Evolutionary conservation across 2,329 filamentous ascomycete genomes (phyloP).

Genomic region (Ilyonectria destructans): DNA sequence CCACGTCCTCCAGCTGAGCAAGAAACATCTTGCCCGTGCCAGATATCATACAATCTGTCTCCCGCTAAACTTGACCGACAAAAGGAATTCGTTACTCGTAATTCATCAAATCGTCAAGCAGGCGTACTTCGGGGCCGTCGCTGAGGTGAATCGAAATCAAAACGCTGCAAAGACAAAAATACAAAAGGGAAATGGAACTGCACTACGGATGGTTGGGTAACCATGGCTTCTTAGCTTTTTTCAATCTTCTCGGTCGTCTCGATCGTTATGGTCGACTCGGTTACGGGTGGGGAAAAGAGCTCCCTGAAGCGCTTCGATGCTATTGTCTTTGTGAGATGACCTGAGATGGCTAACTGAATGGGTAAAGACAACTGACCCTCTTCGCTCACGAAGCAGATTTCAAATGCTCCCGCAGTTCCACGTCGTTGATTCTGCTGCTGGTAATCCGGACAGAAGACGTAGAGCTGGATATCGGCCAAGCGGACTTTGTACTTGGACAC

Average conservation of each 20-base stretch:
- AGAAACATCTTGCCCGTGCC: slow-evolving; percentile 28
- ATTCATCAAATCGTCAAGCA: slow-evolving; percentile 43
- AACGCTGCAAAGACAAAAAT: slow-evolving; percentile 35
- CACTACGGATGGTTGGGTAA: slow-evolving; percentile 8
- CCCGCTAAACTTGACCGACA: slow-evolving; percentile 38
- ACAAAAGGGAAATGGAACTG: slow-evolving; percentile 21
- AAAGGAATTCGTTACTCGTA: slow-evolving; percentile 46
- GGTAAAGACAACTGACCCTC: slow-evolving; percentile 52
- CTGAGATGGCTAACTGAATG: neutral
- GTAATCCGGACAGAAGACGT: slow-evolving; percentile 73
- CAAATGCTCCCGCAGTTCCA: slow-evolving; percentile 64
- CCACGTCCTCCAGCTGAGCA: slow-evolving; percentile 33
- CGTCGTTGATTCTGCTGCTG: slow-evolving; percentile 67
- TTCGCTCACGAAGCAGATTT: slow-evolving; percentile 65
- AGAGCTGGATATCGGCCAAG: slow-evolving; percentile 70
- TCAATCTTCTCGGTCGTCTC: slow-evolving; percentile 32
- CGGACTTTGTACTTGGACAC: slow-evolving; percentile 64
- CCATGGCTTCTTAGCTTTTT: slow-evolving; percentile 23
- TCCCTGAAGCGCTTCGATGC: slow-evolving; percentile 58
- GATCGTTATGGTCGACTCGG: slow-evolving; percentile 35
- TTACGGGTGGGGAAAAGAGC: slow-evolving; percentile 54
- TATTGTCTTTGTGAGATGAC: slow-evolving; percentile 34
- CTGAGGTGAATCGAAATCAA: slow-evolving; percentile 37
- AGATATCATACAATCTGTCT: slow-evolving; percentile 48
- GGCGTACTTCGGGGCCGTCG: slow-evolving; percentile 36